A percentile compares a stretch with the other conserved stretches of the same genome.
Conservation (phyloP, 257 asterid species). For the Rauvolfia tetraphylla region DNA sequence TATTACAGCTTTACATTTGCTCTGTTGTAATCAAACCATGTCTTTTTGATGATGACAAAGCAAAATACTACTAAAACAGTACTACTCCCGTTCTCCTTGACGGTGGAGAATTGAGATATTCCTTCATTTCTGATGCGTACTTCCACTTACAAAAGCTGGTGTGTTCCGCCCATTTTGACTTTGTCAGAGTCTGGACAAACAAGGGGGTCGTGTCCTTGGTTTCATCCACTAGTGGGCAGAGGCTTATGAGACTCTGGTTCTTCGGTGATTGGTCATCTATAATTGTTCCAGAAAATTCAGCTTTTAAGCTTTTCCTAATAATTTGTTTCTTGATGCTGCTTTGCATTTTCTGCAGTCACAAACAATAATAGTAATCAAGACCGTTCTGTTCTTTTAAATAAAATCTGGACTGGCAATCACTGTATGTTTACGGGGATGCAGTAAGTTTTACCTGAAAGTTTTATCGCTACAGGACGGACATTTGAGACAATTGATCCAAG, state of each 20-base stretch:
- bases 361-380: too few relatives aligned
- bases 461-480: slow-evolving; percentile 20
- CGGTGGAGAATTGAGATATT: background rate
- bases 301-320: background rate
- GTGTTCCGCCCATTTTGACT: background rate
- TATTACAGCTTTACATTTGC: background rate
- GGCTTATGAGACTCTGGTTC: background rate
- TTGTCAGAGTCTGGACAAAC: background rate
- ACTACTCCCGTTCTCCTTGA: background rate
- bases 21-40: background rate
- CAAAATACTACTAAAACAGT: too few relatives aligned
- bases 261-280: background rate
- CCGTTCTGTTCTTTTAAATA: too few relatives aligned
- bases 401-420: too few relatives aligned
- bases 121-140: background rate
- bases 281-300: background rate
- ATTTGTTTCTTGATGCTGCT: too few relatives aligned
- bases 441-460: background rate
- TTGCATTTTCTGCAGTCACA: too few relatives aligned
- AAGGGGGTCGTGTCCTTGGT: background rate
- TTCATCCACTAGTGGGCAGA: background rate
- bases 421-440: background rate
- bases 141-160: background rate
- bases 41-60: too few relatives aligned
- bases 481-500: slow-evolving; percentile 42